Percentiles rank a stretch among this genome's conserved stretches.
Evolutionary conservation across 148 eudicot species (phyloP).

Genomic region (Drosera capensis): DNA sequence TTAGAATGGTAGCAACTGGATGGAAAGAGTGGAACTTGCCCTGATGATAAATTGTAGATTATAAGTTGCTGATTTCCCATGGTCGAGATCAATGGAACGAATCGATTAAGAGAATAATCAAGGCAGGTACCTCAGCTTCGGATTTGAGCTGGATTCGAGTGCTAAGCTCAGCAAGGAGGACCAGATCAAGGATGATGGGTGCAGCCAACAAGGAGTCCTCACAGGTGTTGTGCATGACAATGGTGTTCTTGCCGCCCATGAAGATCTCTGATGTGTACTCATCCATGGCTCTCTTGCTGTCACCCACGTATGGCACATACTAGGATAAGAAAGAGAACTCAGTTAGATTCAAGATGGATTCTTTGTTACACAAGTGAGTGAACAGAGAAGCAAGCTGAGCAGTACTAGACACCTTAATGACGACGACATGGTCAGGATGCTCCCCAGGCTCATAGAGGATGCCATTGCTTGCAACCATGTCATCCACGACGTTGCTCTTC

Average conservation of each 20-base stretch:
- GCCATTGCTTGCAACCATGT: slow-evolving; percentile 95
- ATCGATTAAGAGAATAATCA: too few species aligned
- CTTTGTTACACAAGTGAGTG: too few species aligned
- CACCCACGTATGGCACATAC: slow-evolving; percentile 98
- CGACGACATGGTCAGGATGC: slow-evolving; percentile 97
- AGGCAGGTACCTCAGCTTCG: slow-evolving; percentile 51
- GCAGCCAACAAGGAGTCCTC: slow-evolving; percentile 94
- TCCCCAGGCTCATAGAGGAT: slow-evolving; percentile 91
- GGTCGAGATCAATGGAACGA: too few species aligned
- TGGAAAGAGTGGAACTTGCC: slow-evolving; percentile 92
- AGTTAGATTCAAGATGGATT: neutral
- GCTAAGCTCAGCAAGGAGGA: slow-evolving; percentile 89
- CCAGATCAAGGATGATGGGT: slow-evolving; percentile 87
- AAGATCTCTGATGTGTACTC: slow-evolving; percentile 97
- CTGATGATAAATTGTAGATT: slow-evolving; percentile 17
- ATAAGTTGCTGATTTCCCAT: neutral
- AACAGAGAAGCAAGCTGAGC: too few species aligned
- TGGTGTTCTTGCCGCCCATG: slow-evolving; percentile 90
- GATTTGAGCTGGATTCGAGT: slow-evolving; percentile 86
- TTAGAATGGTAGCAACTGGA: slow-evolving; percentile 86
- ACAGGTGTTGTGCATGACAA: slow-evolving; percentile 92
- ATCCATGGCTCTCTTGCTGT: slow-evolving; percentile 98
- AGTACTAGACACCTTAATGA: slow-evolving; percentile 99
- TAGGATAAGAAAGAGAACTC: slow-evolving; percentile 5
- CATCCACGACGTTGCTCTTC: slow-evolving; percentile 96